Percentiles rank a stretch among this genome's conserved stretches.
phyloP scores from a whole-genome alignment of 495 filamentous ascomycete species.

The Hypoxylon intermedium region DNA sequence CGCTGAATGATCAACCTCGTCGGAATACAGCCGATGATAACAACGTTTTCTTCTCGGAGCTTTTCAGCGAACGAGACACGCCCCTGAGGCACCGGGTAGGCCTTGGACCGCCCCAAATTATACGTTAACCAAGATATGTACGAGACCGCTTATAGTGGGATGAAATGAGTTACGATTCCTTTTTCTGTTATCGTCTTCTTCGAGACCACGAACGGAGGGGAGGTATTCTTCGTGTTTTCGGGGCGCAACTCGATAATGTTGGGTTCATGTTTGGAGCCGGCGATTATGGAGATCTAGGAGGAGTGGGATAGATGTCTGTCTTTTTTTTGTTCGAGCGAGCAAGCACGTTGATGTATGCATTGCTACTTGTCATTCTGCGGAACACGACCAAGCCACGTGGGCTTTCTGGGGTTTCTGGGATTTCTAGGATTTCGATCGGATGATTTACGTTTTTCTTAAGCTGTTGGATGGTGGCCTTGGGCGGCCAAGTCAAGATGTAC shows the following conservation, averaged over 20 bases:
- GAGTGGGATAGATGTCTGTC: conserved; percentile 28
- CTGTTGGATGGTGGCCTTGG: conserved; percentile 16
- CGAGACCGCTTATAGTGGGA: conserved; percentile 27
- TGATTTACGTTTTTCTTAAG: conserved; percentile 13
- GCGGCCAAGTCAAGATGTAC: conserved; percentile 22
- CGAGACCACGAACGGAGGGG: conserved; percentile 16
- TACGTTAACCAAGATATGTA: conserved; percentile 39
- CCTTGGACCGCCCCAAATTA: conserved; percentile 26
- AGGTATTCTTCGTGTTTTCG: conserved; percentile 17
- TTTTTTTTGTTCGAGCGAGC: conserved; percentile 37
- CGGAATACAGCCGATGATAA: conserved; percentile 27
- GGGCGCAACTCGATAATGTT: conserved; percentile 21
- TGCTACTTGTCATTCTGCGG: conserved; percentile 18
- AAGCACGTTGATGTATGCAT: conserved; percentile 33
- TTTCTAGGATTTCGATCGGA: conserved; percentile 17
- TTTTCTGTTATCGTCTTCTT: conserved; percentile 19
- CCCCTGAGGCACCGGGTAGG: conserved; percentile 20
- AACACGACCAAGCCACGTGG: conserved; percentile 23
- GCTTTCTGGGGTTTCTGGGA: not conserved
- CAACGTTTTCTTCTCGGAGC: conserved; percentile 32
- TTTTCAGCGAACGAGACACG: conserved; percentile 28
- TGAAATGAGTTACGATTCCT: conserved; percentile 39
- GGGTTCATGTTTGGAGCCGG: conserved; percentile 15
- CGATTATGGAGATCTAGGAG: conserved; percentile 6
- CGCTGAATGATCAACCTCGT: conserved; percentile 40